phyloP scores from a whole-genome alignment of 345 rosid species.

The Geranium rotundifolium region DNA sequence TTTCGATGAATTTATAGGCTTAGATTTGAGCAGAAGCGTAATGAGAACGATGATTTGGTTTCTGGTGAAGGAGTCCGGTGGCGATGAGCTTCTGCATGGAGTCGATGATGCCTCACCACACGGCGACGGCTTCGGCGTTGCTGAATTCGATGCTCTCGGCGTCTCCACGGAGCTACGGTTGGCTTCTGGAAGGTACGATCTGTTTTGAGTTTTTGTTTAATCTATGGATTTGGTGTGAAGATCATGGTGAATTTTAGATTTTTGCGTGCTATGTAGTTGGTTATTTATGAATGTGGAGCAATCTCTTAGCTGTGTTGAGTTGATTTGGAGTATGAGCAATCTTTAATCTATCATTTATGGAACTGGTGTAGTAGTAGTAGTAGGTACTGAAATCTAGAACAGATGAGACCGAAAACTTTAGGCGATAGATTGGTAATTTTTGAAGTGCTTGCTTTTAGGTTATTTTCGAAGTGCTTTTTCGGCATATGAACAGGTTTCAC shows the following conservation, averaged over 20 bases:
- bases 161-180: constrained; percentile 40
- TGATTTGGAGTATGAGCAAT: no score
- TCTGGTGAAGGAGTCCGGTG: constrained; percentile 50
- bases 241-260: neutral
- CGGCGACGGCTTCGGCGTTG: constrained; percentile 79
- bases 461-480: no score
- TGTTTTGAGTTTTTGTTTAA: neutral
- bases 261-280: no score
- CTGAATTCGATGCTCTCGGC: constrained; percentile 74
- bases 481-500: no score
- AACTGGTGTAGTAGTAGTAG: no score
- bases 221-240: neutral
- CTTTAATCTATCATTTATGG: no score
- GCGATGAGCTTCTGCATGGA: constrained; percentile 70
- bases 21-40: neutral
- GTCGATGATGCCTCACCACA: constrained; percentile 73
- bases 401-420: no score
- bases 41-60: neutral
- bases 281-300: no score
- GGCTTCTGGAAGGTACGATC: constrained; percentile 54
- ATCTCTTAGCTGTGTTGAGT: no score
- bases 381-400: no score
- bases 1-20: neutral
- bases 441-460: no score
- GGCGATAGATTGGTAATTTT: no score